Conservation (phyloP, 345 rosid genomes). For the Brassica nigra region DNA sequence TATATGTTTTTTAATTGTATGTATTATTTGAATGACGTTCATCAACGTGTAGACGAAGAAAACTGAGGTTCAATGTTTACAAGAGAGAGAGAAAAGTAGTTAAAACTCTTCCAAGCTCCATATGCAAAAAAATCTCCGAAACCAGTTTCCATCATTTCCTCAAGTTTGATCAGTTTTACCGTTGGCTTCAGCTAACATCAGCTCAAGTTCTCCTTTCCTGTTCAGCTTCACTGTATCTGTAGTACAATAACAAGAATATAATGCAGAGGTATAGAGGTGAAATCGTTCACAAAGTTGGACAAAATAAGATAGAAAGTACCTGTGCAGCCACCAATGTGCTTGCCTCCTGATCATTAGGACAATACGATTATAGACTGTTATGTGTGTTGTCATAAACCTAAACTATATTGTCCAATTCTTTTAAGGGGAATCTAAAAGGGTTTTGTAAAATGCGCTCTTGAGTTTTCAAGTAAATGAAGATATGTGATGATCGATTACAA, state of each 20-base stretch:
- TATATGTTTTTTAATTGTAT: neutral
- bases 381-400: neutral
- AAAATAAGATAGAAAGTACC: conserved; percentile 46
- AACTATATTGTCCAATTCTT: conserved; percentile 11
- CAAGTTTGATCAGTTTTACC: conserved; percentile 35
- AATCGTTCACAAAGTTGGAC: too few species aligned
- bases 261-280: too few species aligned
- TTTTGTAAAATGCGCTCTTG: too few species aligned
- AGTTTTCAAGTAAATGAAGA: neutral
- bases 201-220: conserved; percentile 68
- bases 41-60: neutral
- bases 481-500: too few species aligned
- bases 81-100: neutral
- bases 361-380: too few species aligned
- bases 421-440: neutral
- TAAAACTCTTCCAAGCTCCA: conserved; percentile 11
- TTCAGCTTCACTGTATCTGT: conserved; percentile 82
- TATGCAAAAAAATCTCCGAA: conserved; percentile 27
- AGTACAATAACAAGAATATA: conserved; percentile 16
- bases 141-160: conserved; percentile 11
- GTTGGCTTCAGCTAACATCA: conserved; percentile 65
- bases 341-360: conserved; percentile 66
- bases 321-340: conserved; percentile 94
- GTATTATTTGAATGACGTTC: conserved; percentile 11
- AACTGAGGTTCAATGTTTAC: conserved; percentile 4